phyloP scores from a whole-genome alignment of 768 basidiomycete species.

The Strobilomyces confusus region DNA sequence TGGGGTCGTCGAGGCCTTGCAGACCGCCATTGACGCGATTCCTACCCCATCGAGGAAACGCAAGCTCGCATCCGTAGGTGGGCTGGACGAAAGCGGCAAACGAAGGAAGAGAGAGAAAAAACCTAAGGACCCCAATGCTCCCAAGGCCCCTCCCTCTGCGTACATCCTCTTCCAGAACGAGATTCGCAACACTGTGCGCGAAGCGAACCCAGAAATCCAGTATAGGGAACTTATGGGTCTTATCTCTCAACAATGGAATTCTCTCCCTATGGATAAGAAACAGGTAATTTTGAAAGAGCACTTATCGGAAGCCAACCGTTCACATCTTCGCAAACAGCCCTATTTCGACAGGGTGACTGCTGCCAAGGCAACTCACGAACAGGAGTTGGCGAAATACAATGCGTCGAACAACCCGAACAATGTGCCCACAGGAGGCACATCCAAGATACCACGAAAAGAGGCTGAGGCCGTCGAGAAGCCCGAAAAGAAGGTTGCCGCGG shows the following conservation, averaged over 20 bases:
- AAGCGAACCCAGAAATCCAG: conserved; percentile 54
- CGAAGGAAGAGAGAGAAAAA: conserved; percentile 48
- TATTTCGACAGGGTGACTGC: conserved; percentile 41
- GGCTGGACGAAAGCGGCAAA: conserved; percentile 37
- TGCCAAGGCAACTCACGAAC: conserved; percentile 63
- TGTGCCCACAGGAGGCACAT: conserved; percentile 43
- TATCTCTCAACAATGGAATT: conserved; percentile 73
- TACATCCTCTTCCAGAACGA: conserved; percentile 96
- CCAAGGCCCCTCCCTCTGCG: conserved; percentile 88
- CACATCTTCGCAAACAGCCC: conserved; percentile 19
- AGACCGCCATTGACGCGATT: conserved; percentile 29
- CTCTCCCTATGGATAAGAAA: conserved; percentile 65
- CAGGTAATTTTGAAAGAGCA: conserved; percentile 48
- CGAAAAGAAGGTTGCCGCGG: conserved; percentile 24
- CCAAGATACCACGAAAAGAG: conserved; percentile 28
- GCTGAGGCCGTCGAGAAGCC: conserved; percentile 28
- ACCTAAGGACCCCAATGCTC: conserved; percentile 85
- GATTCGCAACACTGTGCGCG: conserved; percentile 69
- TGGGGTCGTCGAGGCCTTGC: conserved; percentile 26
- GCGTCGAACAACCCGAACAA: conserved; percentile 47
- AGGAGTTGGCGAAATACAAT: conserved; percentile 64
- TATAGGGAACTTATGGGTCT: conserved; percentile 70
- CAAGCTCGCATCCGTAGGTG: conserved; percentile 35
- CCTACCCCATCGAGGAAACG: conserved; percentile 46
- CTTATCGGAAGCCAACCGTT: not conserved